Base-by-base conservation (phyloP, 495 filamentous ascomycete genomes). In the Penicillium ochrochloron region DNA sequence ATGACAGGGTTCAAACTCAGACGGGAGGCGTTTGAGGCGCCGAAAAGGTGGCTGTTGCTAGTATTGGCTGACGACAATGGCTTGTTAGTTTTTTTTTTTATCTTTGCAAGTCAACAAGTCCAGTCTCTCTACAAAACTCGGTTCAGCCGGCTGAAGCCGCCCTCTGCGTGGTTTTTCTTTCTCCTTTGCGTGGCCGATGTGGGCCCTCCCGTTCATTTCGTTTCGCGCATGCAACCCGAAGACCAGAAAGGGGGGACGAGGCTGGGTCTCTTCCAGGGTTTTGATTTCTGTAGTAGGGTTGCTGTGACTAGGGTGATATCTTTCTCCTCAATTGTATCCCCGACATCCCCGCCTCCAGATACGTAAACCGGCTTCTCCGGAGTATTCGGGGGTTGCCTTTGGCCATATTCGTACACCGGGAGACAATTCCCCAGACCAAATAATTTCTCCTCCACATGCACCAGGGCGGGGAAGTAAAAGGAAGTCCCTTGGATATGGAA, bases 331-430 rank as follows among this genome's bases (percentile, higher is more conserved):
- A 21, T 54, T 54, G 31, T 9, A 12, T 46, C 44, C 37, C 25
- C 44, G n/a, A 19, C 23, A 46, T 53, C 46, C 35, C 39, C 55
- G 29, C 46, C 39, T 37, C 57, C 48, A 51, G 44, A n/a, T 48
- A 21, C 6, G 31, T 48, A 19, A 42, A 7, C 25, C 39, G 25
- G 42, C 25, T 41, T 54, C 56, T 65, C 58, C 63, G 63, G 63
- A 65, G 58, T 17, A n/a, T 41, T 44, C n/a, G 62, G 44, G 33
- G 33, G 1, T 42, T 51, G 48, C 34, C 35, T 14, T 50, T 33
- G 23, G n/a, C 64, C 66, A 17, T 23, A 58, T 64, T 57, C 39
- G 61, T 52, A 64, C 61, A 67, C 66, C 66, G 66, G 54, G 51
- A 67, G 23, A 10, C 27, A 29, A 50, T 61, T 67, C 66, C 66